Percentiles rank a stretch among this genome's conserved stretches.
Conservation (phyloP, 306 rosid species). For the Cucurbita argyrosperma region DNA sequence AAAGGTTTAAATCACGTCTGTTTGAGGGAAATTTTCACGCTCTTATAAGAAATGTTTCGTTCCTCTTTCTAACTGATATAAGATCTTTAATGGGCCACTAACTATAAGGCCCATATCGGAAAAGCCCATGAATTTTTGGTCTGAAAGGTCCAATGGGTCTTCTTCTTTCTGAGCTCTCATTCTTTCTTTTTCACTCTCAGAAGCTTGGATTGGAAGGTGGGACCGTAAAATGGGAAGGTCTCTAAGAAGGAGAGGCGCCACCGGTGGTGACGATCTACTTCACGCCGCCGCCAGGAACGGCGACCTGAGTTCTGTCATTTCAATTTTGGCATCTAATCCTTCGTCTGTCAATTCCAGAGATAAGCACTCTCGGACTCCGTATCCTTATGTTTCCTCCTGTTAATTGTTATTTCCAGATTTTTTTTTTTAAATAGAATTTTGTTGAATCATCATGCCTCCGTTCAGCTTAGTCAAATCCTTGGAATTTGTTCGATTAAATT, state of each 20-base stretch:
- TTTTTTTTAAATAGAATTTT: neutral
- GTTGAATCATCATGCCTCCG: neutral
- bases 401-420: neutral
- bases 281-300: conserved; percentile 85
- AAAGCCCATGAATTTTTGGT: neutral
- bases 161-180: neutral
- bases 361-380: conserved; percentile 10
- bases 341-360: conserved; percentile 67
- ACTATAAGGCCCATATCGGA: neutral
- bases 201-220: neutral
- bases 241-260: conserved; percentile 16
- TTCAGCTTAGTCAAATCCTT: neutral
- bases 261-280: conserved; percentile 29
- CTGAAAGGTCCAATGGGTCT: neutral
- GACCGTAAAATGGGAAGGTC: neutral
- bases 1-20: no score
- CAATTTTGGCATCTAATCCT: conserved; percentile 49
- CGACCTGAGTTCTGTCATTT: conserved; percentile 37
- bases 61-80: no score
- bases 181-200: neutral
- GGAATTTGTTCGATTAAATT: neutral
- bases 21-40: no score
- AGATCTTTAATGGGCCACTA: neutral
- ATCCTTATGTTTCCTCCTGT: neutral
- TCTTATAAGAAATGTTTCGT: no score